These are phyloP conservation scores for Porogramme epimiltina DNA, from an alignment of 1,284 basidiomycete species.

Conservation along the genomic window DNA sequence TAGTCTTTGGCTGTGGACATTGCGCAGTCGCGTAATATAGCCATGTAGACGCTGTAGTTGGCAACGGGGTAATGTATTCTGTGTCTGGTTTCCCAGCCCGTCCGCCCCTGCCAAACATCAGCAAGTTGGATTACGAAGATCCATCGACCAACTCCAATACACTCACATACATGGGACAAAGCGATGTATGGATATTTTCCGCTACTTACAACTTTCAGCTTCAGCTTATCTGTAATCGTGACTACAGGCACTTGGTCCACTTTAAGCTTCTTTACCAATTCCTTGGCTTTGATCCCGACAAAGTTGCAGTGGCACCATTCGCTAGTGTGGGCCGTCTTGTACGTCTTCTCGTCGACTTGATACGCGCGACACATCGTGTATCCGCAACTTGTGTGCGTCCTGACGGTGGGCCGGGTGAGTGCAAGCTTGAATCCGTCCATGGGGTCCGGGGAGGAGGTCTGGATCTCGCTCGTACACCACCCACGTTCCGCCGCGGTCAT, in stretches of 20 bases:
- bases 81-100: constrained; percentile 1
- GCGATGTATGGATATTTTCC: not conserved
- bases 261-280: too few relatives aligned
- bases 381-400: too few relatives aligned
- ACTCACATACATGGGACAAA: not conserved
- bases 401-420: too few relatives aligned
- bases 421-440: too few relatives aligned
- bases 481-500: too few relatives aligned
- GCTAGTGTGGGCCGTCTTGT: too few relatives aligned
- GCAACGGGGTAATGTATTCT: constrained; percentile 4
- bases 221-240: not conserved
- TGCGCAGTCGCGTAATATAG: not conserved
- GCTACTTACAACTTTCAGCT: not conserved
- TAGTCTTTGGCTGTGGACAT: not conserved
- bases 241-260: not conserved
- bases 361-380: too few relatives aligned
- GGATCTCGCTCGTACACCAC: too few relatives aligned
- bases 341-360: too few relatives aligned
- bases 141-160: not conserved
- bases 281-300: too few relatives aligned
- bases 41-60: not conserved
- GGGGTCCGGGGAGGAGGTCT: too few relatives aligned
- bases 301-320: too few relatives aligned
- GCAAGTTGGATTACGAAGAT: not conserved
- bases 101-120: not conserved